phyloP scores from a whole-genome alignment of 768 basidiomycete genomes.

The Coprinopsis marcescibilis region DNA sequence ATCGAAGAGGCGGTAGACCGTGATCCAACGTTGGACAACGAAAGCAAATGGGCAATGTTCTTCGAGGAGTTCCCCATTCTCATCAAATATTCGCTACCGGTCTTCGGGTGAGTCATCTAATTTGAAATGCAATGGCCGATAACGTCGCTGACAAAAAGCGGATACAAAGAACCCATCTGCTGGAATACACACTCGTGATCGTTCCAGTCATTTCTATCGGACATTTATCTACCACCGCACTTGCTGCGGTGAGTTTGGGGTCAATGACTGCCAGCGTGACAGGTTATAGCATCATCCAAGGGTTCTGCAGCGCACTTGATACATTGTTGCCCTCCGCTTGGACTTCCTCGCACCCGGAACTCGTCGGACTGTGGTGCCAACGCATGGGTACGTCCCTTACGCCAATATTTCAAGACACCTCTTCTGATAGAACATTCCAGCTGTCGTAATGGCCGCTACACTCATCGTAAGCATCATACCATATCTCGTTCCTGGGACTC shows the following conservation, averaged over 20 bases:
- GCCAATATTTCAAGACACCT: background rate
- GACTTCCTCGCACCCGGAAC: slow-evolving; percentile 79
- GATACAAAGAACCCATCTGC: slow-evolving; percentile 57
- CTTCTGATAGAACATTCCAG: slow-evolving; percentile 26
- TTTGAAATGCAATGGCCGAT: background rate
- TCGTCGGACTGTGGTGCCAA: slow-evolving; percentile 89
- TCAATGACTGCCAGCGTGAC: slow-evolving; percentile 73
- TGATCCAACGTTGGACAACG: slow-evolving; percentile 25
- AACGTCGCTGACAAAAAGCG: slow-evolving; percentile 4
- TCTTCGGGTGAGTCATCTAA: slow-evolving; percentile 52
- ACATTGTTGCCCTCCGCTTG: slow-evolving; percentile 92
- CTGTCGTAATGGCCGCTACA: slow-evolving; percentile 51
- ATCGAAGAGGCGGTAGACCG: slow-evolving; percentile 46
- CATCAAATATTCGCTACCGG: slow-evolving; percentile 59
- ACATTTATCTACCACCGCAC: slow-evolving; percentile 82
- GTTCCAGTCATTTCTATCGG: slow-evolving; percentile 85
- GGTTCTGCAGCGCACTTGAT: slow-evolving; percentile 81
- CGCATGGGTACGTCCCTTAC: slow-evolving; percentile 62
- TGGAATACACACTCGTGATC: slow-evolving; percentile 84
- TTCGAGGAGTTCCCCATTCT: slow-evolving; percentile 59
- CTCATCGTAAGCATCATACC: slow-evolving; percentile 48
- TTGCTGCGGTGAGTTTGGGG: slow-evolving; percentile 76
- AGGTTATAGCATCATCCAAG: slow-evolving; percentile 76
- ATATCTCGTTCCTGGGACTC: slow-evolving; percentile 4
- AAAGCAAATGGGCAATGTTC: slow-evolving; percentile 31